Base-by-base conservation (phyloP, 2,329 filamentous ascomycete species). In the Fusarium circinatum region DNA sequence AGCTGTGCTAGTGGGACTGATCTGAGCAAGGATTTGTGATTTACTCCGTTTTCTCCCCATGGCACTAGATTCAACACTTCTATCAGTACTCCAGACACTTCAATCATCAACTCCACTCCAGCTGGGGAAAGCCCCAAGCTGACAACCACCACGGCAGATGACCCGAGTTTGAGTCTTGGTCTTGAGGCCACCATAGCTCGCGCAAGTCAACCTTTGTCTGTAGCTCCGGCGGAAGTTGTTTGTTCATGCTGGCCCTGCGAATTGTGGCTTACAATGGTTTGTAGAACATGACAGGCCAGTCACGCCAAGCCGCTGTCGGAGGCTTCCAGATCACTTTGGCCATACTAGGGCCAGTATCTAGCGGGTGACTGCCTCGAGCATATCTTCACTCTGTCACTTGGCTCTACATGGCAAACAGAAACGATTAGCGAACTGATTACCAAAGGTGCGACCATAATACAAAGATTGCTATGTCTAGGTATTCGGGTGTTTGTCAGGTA, bases 241-340 rank as follows among this genome's bases (percentile, higher is more conserved):
- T 47, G 20, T 20, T 59, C 18, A 22, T 38, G 13, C 32, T 22
- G 20, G 51, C 34, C 38, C 34, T 61, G 39, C 38, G 30, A 57
- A 57, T 51, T 42, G n/a, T 42, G 41, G 49, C 48, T 59, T 30
- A 38, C 32, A 26, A n/a, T 42, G 28, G 39, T 24, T 56, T 41
- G 62, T 74, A 56, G 34, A 61, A 71, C 45, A 30, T 42, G 62
- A 74, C 49, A 59, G 71, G 51, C 74, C 71, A 74, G 44, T 30
- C 64, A 28, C 38, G 62, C 71, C 62, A 74, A 74, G 67, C 54
- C 49, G 26, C 45, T 34, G 44, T 74, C 64, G 67, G 70, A 58
- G 70, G 70, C 38, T 70, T 73, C 70, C 32, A 38, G 24, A 22
- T 54, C 24, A 14, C 15, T 38, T 28, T 38, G 5, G 15, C 34